These are phyloP conservation scores for Aspergillus sojae DNA, from an alignment of 2,329 filamentous ascomycete genomes.

Conservation along the genomic window DNA sequence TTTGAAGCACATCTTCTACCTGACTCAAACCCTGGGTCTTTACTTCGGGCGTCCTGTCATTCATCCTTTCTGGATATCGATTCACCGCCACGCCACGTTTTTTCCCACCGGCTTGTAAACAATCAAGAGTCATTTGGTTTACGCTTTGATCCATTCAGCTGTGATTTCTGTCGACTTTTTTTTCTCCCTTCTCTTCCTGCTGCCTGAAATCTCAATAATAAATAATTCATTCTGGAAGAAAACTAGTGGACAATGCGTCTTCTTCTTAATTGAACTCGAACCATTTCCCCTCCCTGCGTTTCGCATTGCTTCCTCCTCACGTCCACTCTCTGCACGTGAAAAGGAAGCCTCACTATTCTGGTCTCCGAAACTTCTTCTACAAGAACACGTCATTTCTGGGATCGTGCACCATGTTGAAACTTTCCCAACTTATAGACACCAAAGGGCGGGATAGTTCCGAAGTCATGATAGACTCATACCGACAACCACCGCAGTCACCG, in stretches of 20 bases:
- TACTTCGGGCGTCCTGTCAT: background rate
- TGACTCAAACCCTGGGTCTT: background rate
- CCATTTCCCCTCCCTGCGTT: constrained; percentile 12
- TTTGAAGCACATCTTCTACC: constrained; percentile 5
- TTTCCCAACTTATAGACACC: constrained; percentile 38
- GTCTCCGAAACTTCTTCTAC: constrained; percentile 8
- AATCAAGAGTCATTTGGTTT: constrained; percentile 12
- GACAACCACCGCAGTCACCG: constrained; percentile 33
- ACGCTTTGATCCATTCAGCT: background rate
- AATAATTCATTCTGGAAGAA: background rate
- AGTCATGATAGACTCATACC: constrained; percentile 24
- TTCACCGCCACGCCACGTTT: constrained; percentile 23
- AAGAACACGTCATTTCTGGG: constrained; percentile 8
- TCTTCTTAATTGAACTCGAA: constrained; percentile 13
- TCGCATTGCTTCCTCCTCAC: constrained; percentile 16
- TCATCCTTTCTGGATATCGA: constrained; percentile 4
- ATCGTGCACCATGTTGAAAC: constrained; percentile 34
- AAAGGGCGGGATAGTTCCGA: constrained; percentile 34
- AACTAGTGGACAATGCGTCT: constrained; percentile 15
- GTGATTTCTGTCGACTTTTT: background rate
- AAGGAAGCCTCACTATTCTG: constrained; percentile 18
- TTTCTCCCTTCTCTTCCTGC: background rate
- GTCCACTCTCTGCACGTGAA: constrained; percentile 21
- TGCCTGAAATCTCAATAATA: background rate
- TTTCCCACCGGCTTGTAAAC: constrained; percentile 5